Base-by-base conservation (phyloP, 129 eudicot genomes). In the Apium graveolens region DNA sequence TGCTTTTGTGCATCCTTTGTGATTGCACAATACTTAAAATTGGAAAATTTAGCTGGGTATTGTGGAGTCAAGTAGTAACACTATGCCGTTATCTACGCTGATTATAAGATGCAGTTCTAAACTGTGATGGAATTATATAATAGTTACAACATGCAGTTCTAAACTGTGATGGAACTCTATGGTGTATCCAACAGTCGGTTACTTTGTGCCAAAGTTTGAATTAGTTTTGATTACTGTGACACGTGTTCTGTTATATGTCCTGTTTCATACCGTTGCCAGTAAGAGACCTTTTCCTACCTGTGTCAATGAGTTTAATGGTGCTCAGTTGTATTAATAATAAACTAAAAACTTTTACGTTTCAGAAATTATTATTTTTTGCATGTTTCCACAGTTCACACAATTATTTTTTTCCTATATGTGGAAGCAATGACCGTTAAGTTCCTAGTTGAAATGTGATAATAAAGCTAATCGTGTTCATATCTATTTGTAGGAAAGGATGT, bases 401-500 rank as follows among this genome's bases (percentile, higher is more conserved):
- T 57, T n/a, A n/a, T 57, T 10, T 7, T 57, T 57, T 65, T 65
- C 5, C 71, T 65, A 13, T 29, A 65, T 31, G 35, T 29, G 71
- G 71, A 65, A 65, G 37, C 38, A 65, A 65, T 65, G 71, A 29
- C 11, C 5, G 18, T 65, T 65, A 31, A 27, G 38, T 65, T 63
- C 38, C 29, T 65, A 31, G 39, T 65, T 12, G 18, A 14, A 29
- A 66, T 14, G 39, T 7, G 39, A 66, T 31, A 32, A 66, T 4
- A 27, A 18, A 70, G 45, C 49, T 74, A 10, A 44, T 81, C 68
- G 14, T 57, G 70, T 41, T 66, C 34, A 16, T 32, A 62, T 35
- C 73, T 70, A 73, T 81, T 12, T 85, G 10, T 60, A 96, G 99
- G 99, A 73, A 96, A 92, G 83, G 99, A 96, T 83, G 99, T 96